A percentile compares a stretch with the other conserved stretches of the same genome.
These are phyloP conservation scores for Gossypium schwendimanii DNA, from an alignment of 441 rosid genomes.

Conservation along the genomic window DNA sequence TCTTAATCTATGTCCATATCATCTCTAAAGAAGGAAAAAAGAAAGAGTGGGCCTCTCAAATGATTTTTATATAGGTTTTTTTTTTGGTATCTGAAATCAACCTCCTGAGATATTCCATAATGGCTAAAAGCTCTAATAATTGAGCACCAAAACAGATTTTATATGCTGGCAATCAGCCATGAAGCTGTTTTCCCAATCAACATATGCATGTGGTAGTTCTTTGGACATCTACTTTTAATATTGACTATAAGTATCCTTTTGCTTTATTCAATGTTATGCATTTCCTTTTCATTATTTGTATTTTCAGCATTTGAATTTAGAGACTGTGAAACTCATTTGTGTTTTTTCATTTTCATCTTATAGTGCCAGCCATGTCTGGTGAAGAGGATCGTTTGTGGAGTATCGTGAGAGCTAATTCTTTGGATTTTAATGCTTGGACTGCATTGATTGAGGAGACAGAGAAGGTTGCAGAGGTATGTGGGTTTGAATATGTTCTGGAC, in stretches of 20 bases:
- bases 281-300: background rate
- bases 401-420: constrained; percentile 67
- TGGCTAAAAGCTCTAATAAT: background rate
- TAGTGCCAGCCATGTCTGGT: constrained; percentile 41
- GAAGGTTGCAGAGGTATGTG: constrained; percentile 57
- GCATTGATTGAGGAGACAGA: constrained; percentile 86
- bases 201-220: background rate
- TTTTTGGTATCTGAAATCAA: background rate
- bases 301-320: background rate
- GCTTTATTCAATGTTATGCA: background rate
- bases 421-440: constrained; percentile 91
- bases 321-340: background rate
- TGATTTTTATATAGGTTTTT: background rate
- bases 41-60: background rate
- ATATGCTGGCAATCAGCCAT: background rate
- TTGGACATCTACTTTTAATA: background rate
- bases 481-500: background rate
- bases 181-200: background rate
- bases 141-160: background rate
- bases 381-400: constrained; percentile 93
- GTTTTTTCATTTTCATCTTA: background rate
- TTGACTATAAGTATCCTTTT: background rate
- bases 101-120: background rate
- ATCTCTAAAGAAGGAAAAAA: background rate
- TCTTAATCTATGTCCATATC: background rate